Percentiles rank a stretch among this genome's conserved stretches.
Conservation (phyloP, 1,284 basidiomycete genomes). For the Xerocomus cyaneibrunnescens region DNA sequence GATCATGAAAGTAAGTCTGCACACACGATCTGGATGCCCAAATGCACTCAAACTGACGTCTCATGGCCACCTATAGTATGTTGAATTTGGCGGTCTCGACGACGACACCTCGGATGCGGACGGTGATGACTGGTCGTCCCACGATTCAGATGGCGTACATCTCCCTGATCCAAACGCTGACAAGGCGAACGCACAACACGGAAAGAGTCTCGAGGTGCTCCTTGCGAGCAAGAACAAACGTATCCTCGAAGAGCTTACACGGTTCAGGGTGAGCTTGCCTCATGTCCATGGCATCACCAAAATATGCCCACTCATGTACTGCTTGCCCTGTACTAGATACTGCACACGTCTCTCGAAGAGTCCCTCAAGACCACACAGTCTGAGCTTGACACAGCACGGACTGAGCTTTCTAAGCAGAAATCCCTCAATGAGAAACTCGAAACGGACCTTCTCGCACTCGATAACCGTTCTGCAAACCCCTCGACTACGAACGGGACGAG, state of each 20-base stretch:
- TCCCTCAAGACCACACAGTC: constrained; percentile 60
- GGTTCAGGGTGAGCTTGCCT: constrained; percentile 65
- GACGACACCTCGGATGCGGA: constrained; percentile 58
- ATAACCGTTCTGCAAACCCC: constrained; percentile 40
- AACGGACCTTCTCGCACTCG: constrained; percentile 83
- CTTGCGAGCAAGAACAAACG: constrained; percentile 93
- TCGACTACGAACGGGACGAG: constrained; percentile 31
- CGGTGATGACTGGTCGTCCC: constrained; percentile 42
- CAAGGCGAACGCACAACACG: constrained; percentile 73
- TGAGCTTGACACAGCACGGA: constrained; percentile 56
- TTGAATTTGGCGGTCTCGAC: constrained; percentile 88
- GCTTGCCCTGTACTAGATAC: constrained; percentile 50
- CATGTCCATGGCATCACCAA: neutral
- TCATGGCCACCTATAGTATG: constrained; percentile 57
- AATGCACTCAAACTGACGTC: neutral
- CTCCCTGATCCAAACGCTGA: constrained; percentile 87
- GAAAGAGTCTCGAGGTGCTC: constrained; percentile 85
- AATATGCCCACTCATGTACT: neutral
- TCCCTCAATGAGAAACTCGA: constrained; percentile 87
- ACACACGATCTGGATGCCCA: neutral
- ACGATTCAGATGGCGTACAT: constrained; percentile 43
- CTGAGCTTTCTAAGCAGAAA: constrained; percentile 77
- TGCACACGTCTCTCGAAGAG: constrained; percentile 77
- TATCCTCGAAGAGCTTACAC: constrained; percentile 92
- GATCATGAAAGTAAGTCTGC: constrained; percentile 83